Base-by-base conservation (phyloP, 768 basidiomycete genomes). In the Coprinellus aureogranulatus region DNA sequence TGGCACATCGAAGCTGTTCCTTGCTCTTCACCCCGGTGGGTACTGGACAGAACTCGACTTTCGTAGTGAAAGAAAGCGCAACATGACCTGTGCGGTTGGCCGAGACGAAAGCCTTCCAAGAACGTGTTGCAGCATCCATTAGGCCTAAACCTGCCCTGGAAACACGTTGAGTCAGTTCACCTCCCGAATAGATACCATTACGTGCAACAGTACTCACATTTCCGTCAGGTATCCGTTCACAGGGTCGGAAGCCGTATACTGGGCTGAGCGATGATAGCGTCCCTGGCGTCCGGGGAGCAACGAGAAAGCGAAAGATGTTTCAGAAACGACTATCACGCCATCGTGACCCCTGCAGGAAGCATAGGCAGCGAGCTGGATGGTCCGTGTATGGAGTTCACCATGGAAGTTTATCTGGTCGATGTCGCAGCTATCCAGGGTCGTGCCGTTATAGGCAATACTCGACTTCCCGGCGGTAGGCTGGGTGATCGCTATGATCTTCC, bases 351-450 rank as follows among this genome's bases (percentile, higher is more conserved):
- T n/a, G 27, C 52, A 53, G 5, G 16, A 11, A 18, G 23, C 20
- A 14, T 41, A 53, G 31, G 61, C 64, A 0, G 63, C 62, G 39
- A 51, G 59, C 18, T 67, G 66, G 12, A 68, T 55, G 5, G 55
- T 58, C 63, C 60, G 64, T 8, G 59, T 58, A 9, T 39, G 39
- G 30, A 65, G 34, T 53, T 61, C 58, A n/a, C 62, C 68, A 46
- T 62, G 58, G 26, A 70, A 30, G 31, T 59, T 66, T 12, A 70
- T 27, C 8, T 58, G 61, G 0, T 61, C 46, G 8, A 70, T 55
- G 44, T 72, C 69, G 58, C 70, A 72, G 25, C 62, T 59, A 10
- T 64, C 64, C 1, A 70, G 65, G 4, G 61, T 59, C 20, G 47
- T 46, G 16, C 69, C 69, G 1, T 54, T 55, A 31, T 72, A 72